A percentile compares a stretch with the other conserved stretches of the same genome.
These are phyloP conservation scores for Kazachstania sp. DNA, from an alignment of 1,139 yeast genomes.

Conservation along the genomic window DNA sequence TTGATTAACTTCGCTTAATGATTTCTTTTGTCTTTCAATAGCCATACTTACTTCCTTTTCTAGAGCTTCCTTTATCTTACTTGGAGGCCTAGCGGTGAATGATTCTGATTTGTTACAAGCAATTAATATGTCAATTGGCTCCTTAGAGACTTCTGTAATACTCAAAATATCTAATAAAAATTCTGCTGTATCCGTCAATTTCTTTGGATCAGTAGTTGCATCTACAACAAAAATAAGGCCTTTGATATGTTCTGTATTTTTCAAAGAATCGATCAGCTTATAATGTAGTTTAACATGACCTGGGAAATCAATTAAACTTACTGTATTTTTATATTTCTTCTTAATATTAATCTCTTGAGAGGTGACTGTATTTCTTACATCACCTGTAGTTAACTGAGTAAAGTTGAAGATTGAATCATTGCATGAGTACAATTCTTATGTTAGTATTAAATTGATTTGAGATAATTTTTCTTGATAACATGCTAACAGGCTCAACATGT, in stretches of 20 bases:
- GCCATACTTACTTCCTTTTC: constrained; percentile 53
- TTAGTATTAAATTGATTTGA: not conserved
- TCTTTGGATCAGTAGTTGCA: constrained; percentile 42
- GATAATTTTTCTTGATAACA: no score
- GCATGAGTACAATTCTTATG: not conserved
- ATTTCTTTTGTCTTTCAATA: constrained; percentile 23
- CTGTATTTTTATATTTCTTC: constrained; percentile 32
- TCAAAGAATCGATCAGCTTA: constrained; percentile 39
- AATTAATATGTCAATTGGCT: constrained; percentile 61
- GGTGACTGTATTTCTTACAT: constrained; percentile 16
- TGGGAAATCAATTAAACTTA: constrained; percentile 62
- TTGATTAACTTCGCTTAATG: constrained; percentile 20
- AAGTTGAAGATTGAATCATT: not conserved
- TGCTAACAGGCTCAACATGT: no score
- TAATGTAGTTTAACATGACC: constrained; percentile 71
- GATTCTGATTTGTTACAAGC: constrained; percentile 80
- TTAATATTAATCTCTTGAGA: constrained; percentile 35
- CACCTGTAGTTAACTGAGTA: constrained; percentile 15
- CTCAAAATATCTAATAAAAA: constrained; percentile 48
- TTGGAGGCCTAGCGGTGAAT: constrained; percentile 69
- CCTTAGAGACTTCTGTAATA: constrained; percentile 46
- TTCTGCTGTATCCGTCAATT: constrained; percentile 42
- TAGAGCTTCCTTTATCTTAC: constrained; percentile 48
- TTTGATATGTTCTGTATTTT: constrained; percentile 34
- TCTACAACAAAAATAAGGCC: constrained; percentile 71